These are phyloP conservation scores for Apiospora phragmitis DNA, from an alignment of 2,329 filamentous ascomycete genomes.

Conservation along the genomic window DNA sequence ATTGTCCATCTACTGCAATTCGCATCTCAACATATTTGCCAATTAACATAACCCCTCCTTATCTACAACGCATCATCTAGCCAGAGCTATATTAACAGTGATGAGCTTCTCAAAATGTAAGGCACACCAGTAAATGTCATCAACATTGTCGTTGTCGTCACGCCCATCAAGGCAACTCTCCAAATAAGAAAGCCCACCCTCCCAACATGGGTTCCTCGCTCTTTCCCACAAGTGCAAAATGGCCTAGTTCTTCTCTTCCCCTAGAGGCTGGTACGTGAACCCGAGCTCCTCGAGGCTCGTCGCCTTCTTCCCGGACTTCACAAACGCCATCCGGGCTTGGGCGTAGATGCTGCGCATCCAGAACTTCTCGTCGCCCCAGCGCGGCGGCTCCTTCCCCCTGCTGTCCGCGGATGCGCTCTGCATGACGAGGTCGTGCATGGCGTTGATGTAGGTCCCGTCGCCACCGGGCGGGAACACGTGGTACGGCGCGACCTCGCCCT, in stretches of 20 bases:
- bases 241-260: background rate
- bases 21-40: background rate
- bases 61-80: background rate
- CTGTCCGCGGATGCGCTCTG: constrained; percentile 34
- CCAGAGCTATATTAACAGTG: background rate
- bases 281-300: constrained; percentile 72
- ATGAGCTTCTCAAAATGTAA: background rate
- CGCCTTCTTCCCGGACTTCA: constrained; percentile 63
- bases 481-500: constrained; percentile 33
- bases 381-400: constrained; percentile 66
- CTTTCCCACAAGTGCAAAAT: no score
- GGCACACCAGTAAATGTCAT: background rate
- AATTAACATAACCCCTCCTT: no score
- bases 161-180: background rate
- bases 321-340: constrained; percentile 72
- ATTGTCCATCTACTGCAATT: background rate
- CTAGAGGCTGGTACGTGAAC: constrained; percentile 52
- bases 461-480: constrained; percentile 54
- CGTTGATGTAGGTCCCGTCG: constrained; percentile 72
- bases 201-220: background rate
- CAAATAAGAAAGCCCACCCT: background rate
- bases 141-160: background rate
- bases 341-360: constrained; percentile 72
- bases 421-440: constrained; percentile 61
- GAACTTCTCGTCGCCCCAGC: constrained; percentile 69